A percentile compares a stretch with the other conserved stretches of the same genome.
Evolutionary conservation across 495 filamentous ascomycete genomes (phyloP).

Genomic region (Parmelia sp.): DNA sequence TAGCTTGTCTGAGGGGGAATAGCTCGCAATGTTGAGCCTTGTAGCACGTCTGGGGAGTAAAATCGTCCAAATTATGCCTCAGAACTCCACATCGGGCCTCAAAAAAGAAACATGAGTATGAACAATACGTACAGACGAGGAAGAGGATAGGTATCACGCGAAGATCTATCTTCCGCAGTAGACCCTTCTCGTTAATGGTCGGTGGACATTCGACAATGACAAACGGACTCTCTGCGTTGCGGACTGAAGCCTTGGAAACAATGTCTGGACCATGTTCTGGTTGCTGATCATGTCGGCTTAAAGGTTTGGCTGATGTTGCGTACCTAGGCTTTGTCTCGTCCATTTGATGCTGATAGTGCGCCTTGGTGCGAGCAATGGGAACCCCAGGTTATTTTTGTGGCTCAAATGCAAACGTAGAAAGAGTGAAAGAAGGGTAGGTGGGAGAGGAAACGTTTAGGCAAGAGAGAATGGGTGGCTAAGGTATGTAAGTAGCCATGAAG

Average conservation of each 20-base stretch:
- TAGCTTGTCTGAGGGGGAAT: too few species aligned
- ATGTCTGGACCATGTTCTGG: not conserved
- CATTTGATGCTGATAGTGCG: not conserved
- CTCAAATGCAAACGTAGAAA: not conserved
- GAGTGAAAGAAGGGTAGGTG: too few species aligned
- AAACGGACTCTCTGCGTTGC: not conserved
- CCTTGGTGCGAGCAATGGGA: not conserved
- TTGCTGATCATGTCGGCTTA: not conserved
- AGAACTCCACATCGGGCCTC: too few species aligned
- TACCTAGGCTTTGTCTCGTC: not conserved
- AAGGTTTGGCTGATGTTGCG: not conserved
- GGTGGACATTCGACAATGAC: conserved; percentile 31
- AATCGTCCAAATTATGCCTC: too few species aligned
- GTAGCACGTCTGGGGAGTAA: too few species aligned
- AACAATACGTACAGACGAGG: too few species aligned
- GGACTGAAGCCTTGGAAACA: not conserved
- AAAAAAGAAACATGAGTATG: too few species aligned
- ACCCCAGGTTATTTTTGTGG: not conserved
- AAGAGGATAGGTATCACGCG: conserved; percentile 61
- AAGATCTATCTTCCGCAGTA: conserved; percentile 56
- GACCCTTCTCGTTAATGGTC: conserved; percentile 53
- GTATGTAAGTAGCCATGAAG: too few species aligned
- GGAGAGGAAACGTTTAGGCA: too few species aligned
- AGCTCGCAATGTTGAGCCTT: too few species aligned
- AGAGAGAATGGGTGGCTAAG: too few species aligned